These are phyloP conservation scores for Candida ovalis DNA, from an alignment of 805 yeast species.

Conservation along the genomic window DNA sequence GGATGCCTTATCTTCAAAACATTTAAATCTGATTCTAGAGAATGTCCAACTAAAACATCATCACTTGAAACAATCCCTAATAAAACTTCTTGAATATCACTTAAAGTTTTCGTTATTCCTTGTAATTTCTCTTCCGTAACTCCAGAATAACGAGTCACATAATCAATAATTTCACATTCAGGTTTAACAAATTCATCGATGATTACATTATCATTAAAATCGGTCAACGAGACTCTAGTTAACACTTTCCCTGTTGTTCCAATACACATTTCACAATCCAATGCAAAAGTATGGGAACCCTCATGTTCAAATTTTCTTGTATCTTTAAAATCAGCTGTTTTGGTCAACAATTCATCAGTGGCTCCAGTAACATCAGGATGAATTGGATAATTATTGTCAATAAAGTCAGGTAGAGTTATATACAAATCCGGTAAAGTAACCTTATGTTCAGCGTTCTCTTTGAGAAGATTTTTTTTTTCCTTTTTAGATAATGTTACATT, in stretches of 20 bases:
- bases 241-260: constrained; percentile 60
- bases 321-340: constrained; percentile 46
- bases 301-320: constrained; percentile 52
- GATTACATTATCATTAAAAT: constrained; percentile 55
- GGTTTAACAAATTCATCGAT: constrained; percentile 81
- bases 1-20: constrained; percentile 73
- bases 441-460: constrained; percentile 32
- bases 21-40: constrained; percentile 76
- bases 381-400: constrained; percentile 48
- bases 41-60: constrained; percentile 84
- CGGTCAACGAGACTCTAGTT: constrained; percentile 73
- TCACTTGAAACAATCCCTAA: constrained; percentile 42
- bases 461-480: constrained; percentile 43
- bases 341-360: constrained; percentile 12
- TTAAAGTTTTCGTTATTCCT: constrained; percentile 58
- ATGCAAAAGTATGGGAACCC: constrained; percentile 64
- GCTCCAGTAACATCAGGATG: constrained; percentile 39
- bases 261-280: constrained; percentile 94
- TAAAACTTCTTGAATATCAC: constrained; percentile 64
- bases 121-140: constrained; percentile 67
- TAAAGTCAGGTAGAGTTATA: constrained; percentile 46
- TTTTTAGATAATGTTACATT: constrained; percentile 53
- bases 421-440: constrained; percentile 52
- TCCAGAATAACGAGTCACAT: constrained; percentile 82
- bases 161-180: constrained; percentile 66